A percentile compares a stretch with the other conserved stretches of the same genome.
Evolutionary conservation across 2,329 filamentous ascomycete species (phyloP).

Genomic region (Trichoderma pleuroti): DNA sequence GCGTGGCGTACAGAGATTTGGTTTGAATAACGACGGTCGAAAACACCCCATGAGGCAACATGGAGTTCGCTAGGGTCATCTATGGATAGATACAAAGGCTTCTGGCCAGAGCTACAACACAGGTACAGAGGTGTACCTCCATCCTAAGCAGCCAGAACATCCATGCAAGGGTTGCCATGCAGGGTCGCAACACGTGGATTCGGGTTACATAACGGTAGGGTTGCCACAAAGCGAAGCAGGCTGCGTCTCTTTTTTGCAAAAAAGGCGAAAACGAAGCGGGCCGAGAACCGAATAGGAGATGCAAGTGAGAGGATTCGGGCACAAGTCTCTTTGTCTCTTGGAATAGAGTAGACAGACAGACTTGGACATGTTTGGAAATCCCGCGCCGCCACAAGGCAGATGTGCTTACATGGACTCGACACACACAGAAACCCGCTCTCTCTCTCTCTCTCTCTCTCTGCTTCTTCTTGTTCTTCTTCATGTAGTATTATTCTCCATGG

Average conservation of each 20-base stretch:
- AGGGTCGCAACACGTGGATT: conserved; percentile 14
- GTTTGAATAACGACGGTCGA: not conserved
- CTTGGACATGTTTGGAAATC: not conserved
- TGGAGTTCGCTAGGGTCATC: not conserved
- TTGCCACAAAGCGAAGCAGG: conserved; percentile 7
- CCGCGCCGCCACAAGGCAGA: not conserved
- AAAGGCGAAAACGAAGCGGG: not conserved
- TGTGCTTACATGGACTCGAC: not conserved
- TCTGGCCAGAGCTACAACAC: not conserved
- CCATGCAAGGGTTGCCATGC: not conserved
- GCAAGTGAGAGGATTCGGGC: not conserved
- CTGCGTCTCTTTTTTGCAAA: not conserved
- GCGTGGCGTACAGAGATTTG: not conserved
- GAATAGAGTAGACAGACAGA: not conserved
- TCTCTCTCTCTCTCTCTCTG: not conserved
- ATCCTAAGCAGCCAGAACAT: not conserved
- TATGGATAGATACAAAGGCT: not conserved
- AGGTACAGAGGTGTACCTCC: not conserved
- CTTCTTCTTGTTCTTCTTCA: not conserved
- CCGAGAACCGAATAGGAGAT: not conserved
- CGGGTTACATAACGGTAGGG: conserved; percentile 2
- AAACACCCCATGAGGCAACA: not conserved
- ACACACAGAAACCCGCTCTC: not conserved
- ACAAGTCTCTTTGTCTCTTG: no score
- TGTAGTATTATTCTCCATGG: not conserved